Evolutionary conservation across 208 protist genomes (phyloP).

Genomic region (Histomonas meleagridis): DNA sequence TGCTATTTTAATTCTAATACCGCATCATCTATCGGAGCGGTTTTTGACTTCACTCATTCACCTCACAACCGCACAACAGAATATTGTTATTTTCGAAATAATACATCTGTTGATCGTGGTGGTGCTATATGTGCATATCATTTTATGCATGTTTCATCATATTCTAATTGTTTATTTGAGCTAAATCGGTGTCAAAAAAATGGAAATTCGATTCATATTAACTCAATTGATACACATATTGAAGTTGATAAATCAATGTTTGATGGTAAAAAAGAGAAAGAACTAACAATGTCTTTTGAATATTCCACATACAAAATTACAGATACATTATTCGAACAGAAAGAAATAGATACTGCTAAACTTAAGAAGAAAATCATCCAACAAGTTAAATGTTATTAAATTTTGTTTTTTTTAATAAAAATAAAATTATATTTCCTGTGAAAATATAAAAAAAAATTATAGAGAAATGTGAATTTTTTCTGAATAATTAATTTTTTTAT

Average conservation of each 20-base stretch:
- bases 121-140: background rate
- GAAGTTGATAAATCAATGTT: background rate
- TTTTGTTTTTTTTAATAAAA: too few species aligned
- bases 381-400: too few species aligned
- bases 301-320: background rate
- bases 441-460: too few species aligned
- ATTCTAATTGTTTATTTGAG: background rate
- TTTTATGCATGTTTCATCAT: background rate
- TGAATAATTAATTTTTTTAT: too few species aligned
- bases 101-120: background rate
- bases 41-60: background rate
- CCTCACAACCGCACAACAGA: background rate
- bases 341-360: too few species aligned
- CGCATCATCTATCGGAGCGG: background rate
- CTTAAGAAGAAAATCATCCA: too few species aligned
- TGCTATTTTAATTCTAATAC: background rate
- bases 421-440: too few species aligned
- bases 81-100: background rate
- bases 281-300: background rate
- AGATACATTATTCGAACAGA: too few species aligned
- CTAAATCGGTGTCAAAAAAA: background rate
- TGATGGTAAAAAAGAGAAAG: background rate
- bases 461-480: too few species aligned
- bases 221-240: background rate
- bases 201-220: background rate